These are phyloP conservation scores for Podila epigama DNA, from an alignment of 192 early-diverging fungal species.

Conservation along the genomic window DNA sequence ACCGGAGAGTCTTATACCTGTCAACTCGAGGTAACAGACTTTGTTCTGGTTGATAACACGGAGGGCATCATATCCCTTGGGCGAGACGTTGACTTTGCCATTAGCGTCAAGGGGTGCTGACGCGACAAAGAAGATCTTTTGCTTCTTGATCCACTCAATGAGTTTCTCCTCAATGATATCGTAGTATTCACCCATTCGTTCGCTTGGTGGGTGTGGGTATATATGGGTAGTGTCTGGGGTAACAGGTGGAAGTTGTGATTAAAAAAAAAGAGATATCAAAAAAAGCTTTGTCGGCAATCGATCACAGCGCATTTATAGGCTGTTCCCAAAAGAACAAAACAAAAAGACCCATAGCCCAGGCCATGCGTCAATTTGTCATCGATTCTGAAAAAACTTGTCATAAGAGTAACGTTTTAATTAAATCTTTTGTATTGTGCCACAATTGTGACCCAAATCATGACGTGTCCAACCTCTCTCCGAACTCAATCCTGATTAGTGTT, in stretches of 20 bases:
- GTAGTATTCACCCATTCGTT: constrained; percentile 54
- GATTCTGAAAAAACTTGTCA: neutral
- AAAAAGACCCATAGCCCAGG: neutral
- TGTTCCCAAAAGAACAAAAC: neutral
- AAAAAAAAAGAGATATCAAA: neutral
- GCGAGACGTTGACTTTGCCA: constrained; percentile 63
- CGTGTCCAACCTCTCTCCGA: neutral
- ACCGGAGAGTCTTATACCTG: constrained; percentile 6
- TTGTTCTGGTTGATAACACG: constrained; percentile 42
- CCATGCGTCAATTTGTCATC: neutral
- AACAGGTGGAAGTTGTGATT: neutral
- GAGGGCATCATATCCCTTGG: constrained; percentile 64
- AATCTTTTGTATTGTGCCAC: neutral
- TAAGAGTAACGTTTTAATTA: neutral
- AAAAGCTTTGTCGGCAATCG: too few relatives aligned
- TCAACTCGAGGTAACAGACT: constrained; percentile 48
- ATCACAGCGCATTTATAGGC: too few relatives aligned
- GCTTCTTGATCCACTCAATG: constrained; percentile 58
- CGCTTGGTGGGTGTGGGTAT: neutral
- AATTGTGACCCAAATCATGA: too few relatives aligned
- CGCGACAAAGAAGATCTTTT: constrained; percentile 63
- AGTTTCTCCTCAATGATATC: constrained; percentile 49
- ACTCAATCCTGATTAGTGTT: neutral
- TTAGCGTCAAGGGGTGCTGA: constrained; percentile 52
- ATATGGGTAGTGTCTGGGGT: too few relatives aligned